These are phyloP conservation scores for Stephania yunnanensis DNA, from an alignment of 164 flowering plant species.

Conservation along the genomic window DNA sequence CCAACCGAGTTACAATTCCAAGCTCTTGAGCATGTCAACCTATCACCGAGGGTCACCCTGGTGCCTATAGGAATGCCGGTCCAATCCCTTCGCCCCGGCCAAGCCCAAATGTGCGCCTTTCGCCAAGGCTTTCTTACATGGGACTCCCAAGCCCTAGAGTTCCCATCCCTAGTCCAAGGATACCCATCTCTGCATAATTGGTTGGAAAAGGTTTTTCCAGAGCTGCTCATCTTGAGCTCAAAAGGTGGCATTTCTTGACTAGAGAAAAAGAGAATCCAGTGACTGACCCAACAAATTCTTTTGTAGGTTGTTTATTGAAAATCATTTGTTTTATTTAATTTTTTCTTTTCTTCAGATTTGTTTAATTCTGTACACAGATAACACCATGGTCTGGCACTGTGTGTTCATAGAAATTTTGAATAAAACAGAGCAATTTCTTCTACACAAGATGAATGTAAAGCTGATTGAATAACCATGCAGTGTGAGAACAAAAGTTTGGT, in stretches of 20 bases:
- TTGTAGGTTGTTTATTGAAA: neutral
- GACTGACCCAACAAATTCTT: neutral
- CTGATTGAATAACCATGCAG: neutral
- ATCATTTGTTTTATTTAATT: neutral
- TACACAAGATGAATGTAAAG: neutral
- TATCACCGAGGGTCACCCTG: constrained; percentile 48
- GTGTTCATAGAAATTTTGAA: neutral
- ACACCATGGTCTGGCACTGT: neutral
- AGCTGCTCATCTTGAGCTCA: neutral
- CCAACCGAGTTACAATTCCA: constrained; percentile 56
- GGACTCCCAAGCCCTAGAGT: constrained; percentile 66
- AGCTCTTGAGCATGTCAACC: constrained; percentile 76
- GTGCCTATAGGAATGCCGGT: constrained; percentile 17
- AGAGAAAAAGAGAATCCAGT: neutral
- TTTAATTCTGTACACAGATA: neutral
- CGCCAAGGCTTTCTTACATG: constrained; percentile 79
- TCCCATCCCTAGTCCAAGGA: constrained; percentile 36
- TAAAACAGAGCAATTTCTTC: neutral
- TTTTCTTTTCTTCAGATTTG: neutral
- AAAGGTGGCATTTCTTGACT: neutral
- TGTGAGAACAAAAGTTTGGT: neutral
- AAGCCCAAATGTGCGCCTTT: constrained; percentile 61
- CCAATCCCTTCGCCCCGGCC: constrained; percentile 87
- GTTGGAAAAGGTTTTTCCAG: neutral
- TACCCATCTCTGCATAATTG: constrained; percentile 5